These are phyloP conservation scores for Nakazawaea ambrosiae DNA, from an alignment of 805 yeast species.

Conservation along the genomic window DNA sequence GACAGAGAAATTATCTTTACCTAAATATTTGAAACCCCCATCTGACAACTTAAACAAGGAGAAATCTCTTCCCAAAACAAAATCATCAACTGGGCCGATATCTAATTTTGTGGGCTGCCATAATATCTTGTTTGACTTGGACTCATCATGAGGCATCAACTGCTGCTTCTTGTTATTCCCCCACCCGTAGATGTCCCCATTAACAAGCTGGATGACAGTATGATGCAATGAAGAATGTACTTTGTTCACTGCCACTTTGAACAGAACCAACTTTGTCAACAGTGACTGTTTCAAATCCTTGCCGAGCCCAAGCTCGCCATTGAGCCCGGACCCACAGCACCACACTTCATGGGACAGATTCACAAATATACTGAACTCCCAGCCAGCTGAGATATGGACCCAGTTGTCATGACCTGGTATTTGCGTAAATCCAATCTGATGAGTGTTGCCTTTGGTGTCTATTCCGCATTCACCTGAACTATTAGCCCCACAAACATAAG, in stretches of 20 bases:
- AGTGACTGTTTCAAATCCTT: constrained; percentile 13
- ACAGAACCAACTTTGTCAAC: background rate
- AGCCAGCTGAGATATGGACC: constrained; percentile 60
- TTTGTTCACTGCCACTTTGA: constrained; percentile 6
- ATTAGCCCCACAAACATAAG: constrained; percentile 58
- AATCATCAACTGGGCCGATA: constrained; percentile 11
- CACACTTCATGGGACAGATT: constrained; percentile 32
- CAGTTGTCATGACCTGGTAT: constrained; percentile 24
- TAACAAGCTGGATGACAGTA: constrained; percentile 28
- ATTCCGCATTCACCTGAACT: constrained; percentile 47
- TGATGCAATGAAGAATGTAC: constrained; percentile 39
- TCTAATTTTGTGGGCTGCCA: constrained; percentile 18
- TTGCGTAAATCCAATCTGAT: constrained; percentile 1
- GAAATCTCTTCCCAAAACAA: constrained; percentile 52
- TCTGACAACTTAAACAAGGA: constrained; percentile 28
- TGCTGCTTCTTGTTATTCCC: constrained; percentile 64
- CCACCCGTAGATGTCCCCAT: constrained; percentile 55
- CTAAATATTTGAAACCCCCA: constrained; percentile 17
- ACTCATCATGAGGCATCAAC: constrained; percentile 21
- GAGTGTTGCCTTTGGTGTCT: background rate
- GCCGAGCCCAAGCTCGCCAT: constrained; percentile 70
- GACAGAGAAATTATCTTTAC: constrained; percentile 26
- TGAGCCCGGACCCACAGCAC: constrained; percentile 55
- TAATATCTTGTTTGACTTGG: constrained; percentile 14
- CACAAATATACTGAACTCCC: constrained; percentile 65